phyloP scores from a whole-genome alignment of 2,329 filamentous ascomycete species.

The Pestalotiopsis sp. region DNA sequence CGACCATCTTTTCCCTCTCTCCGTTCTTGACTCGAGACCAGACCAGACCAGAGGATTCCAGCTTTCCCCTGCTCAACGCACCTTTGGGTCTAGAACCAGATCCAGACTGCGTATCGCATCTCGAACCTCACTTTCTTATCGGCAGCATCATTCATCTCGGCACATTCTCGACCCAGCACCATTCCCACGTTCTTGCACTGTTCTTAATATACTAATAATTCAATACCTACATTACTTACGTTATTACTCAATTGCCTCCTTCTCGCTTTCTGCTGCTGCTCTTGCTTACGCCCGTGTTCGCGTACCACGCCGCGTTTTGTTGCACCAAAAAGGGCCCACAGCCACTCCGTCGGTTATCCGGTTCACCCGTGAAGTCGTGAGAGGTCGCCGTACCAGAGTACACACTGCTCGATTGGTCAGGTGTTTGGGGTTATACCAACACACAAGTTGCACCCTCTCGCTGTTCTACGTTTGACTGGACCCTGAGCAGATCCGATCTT shows the following conservation, averaged over 20 bases:
- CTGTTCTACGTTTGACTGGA: neutral
- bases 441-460: neutral
- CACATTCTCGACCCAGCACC: neutral
- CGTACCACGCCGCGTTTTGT: neutral
- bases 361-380: neutral
- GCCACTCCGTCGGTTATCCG: neutral
- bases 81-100: neutral
- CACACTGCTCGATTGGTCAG: neutral
- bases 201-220: neutral
- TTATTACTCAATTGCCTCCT: neutral
- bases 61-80: neutral
- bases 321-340: neutral
- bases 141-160: neutral
- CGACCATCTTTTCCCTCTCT: neutral
- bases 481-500: neutral
- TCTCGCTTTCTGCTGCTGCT: neutral
- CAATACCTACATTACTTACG: conserved; percentile 1
- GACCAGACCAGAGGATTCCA: neutral
- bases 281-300: neutral
- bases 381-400: neutral
- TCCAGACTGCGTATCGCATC: neutral
- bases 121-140: neutral
- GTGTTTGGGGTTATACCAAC: neutral
- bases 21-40: neutral
- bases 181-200: neutral